Evolutionary conservation across 257 asterid genomes (phyloP).

Genomic region (Solanum boliviense): DNA sequence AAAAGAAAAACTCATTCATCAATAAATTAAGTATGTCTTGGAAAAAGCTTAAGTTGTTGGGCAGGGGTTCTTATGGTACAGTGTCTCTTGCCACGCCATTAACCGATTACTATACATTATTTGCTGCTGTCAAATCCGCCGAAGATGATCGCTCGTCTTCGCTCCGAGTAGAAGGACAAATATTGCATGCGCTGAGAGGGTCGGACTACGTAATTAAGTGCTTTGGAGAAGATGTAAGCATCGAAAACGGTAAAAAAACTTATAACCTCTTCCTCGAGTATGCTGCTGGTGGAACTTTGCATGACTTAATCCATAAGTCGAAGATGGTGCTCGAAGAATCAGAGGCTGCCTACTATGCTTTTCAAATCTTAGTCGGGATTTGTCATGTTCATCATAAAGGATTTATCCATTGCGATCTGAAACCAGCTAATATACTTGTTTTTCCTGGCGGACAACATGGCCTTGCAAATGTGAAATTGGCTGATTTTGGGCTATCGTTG

Average conservation of each 20-base stretch:
- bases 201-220: neutral
- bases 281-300: neutral
- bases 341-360: neutral
- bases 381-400: neutral
- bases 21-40: neutral
- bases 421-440: neutral
- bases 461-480: neutral
- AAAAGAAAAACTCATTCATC: neutral
- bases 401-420: constrained; percentile 1
- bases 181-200: neutral
- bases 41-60: neutral
- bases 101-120: neutral
- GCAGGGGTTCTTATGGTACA: neutral
- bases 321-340: neutral
- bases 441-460: neutral
- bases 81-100: neutral
- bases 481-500: neutral
- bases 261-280: constrained; percentile 2
- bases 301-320: neutral
- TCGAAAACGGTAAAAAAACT: neutral
- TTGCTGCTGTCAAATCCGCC: neutral
- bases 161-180: neutral
- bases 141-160: neutral
- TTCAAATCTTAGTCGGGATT: neutral
- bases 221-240: neutral